Base-by-base conservation (phyloP, 352 stramenopile species). In the Phytophthora nicotianae region DNA sequence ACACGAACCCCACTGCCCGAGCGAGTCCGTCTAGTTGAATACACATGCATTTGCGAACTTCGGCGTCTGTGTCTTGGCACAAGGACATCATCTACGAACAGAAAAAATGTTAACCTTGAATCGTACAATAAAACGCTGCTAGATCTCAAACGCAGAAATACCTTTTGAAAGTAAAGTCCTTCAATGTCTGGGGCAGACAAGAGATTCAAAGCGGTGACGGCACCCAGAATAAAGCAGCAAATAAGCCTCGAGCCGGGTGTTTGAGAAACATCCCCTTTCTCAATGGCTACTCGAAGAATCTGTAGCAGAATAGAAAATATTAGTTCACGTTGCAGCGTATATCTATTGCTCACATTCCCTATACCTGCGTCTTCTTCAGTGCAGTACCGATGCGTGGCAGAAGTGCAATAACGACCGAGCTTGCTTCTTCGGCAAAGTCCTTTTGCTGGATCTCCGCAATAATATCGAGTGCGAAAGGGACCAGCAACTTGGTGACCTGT, bases 11-110 rank as follows among this genome's bases (percentile, higher is more conserved):
- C 10, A 94, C 72, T 40, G 83, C 80, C 21, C 86, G 67, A 23
- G 83, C 86, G 4, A 94, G 59, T 0, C 76, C 82, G 55, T 94
- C 86, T 11, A 94, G 58, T 51, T 94, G 86, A 51, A 94, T 80
- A 48, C 86, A 93, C 86, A 94, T 94, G 57, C 79, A 93, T 54
- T 72, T 86, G 21, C 86, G 83, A 23, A 94, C 81, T 68, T 94
- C 86, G 10, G 83, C 81, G 41, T 94, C 86, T 4, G 86, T 94
- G 43, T 94, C 86, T 75, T 94, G 86, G 42, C 86, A 94, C 24
- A 94, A 57, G 0, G 75, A 79, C 77, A 94, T 91, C 86, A 93
- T 94, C 83, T 94, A 72, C 5, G 6, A 8, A 37, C 9, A 63
- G 16, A 59, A 20, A 16, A 33, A 24, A 4, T 14, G n/a, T 50